Evolutionary conservation across 768 basidiomycete species (phyloP), one percentile per base, ranked within the genome.

Genomic region (Obba rivulosa): DNA sequence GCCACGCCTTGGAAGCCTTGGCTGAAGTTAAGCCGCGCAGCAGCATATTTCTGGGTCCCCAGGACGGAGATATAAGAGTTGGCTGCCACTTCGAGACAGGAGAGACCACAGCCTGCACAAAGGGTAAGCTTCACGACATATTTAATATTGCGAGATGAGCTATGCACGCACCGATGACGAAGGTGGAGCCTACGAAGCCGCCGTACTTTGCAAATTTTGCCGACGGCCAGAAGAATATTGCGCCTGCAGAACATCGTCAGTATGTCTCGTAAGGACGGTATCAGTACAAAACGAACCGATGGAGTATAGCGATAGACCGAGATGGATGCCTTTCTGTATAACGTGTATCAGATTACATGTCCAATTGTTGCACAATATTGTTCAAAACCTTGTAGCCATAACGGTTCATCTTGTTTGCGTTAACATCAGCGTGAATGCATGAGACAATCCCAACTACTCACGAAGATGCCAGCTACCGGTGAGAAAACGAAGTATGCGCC

Each of bases 1-100:
- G 86, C 85, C 37, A 89, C 70, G 20, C 85, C 87, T 58, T 87
- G 84, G 69, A 85, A 87, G 3, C 83, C 83, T 66, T 89, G 87
- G 51, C 83, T 84, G 63, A 88, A 85, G 62, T 87, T 87, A 44
- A 90, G 73, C 23, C 87, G 75, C 57, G 83, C 80, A 13, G 85
- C 83, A 41, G 85, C 85, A 62, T 82, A 81, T 57, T 80, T 79
- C 22, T 80, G 81, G 3, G 77, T 69, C 38, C 83, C 83, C 43
- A 86, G 67, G 31, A 86, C 81, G 16, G 84, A 66, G 53, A 87
- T 83, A 65, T 88, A 87, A n/a, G 85, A 85, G 66, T 89, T 89
- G 37, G 86, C 87, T 1, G 85, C 80, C 16, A 85, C 83, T 64
- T 85, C 82, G 38, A 85, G 69, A 24, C 79, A 76, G 9, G 78